Percentiles rank a stretch among this genome's conserved stretches.
These are phyloP conservation scores for Jackrogersella minutella DNA, from an alignment of 495 filamentous ascomycete genomes.

Conservation along the genomic window DNA sequence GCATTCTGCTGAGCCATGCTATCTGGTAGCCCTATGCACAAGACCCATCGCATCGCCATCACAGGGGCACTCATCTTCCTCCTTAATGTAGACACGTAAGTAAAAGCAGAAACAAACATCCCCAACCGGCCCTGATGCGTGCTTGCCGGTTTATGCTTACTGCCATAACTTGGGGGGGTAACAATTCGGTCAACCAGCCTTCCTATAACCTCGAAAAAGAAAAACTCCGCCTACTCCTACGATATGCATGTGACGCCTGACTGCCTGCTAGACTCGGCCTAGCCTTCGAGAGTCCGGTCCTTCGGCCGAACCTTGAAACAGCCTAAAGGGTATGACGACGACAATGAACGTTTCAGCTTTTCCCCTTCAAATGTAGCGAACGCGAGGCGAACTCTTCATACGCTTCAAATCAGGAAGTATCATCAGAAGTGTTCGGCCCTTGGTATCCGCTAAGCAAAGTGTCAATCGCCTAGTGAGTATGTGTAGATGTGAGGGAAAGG, in stretches of 20 bases:
- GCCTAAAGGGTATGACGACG: conserved; percentile 7
- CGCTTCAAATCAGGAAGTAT: not conserved
- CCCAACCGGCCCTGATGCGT: too few species aligned
- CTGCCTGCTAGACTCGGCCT: not conserved
- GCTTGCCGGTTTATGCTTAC: too few species aligned
- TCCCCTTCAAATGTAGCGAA: not conserved
- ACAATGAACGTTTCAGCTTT: not conserved
- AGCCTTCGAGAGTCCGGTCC: not conserved
- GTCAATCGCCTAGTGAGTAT: not conserved
- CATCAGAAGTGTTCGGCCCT: not conserved
- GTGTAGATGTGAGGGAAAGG: not conserved
- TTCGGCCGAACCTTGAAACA: not conserved
- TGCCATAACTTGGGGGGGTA: not conserved
- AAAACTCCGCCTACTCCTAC: conserved; percentile 21
- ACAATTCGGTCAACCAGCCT: not conserved
- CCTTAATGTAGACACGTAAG: too few species aligned
- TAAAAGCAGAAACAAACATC: not conserved
- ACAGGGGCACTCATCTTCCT: too few species aligned
- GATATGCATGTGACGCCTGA: conserved; percentile 12
- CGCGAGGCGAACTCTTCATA: conserved; percentile 1
- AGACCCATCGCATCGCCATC: not conserved
- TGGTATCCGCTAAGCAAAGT: not conserved
- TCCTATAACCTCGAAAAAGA: not conserved
- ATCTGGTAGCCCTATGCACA: not conserved
- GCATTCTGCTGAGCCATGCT: conserved; percentile 13